Conservation (phyloP, 345 rosid species). For the Citrus australasica region DNA sequence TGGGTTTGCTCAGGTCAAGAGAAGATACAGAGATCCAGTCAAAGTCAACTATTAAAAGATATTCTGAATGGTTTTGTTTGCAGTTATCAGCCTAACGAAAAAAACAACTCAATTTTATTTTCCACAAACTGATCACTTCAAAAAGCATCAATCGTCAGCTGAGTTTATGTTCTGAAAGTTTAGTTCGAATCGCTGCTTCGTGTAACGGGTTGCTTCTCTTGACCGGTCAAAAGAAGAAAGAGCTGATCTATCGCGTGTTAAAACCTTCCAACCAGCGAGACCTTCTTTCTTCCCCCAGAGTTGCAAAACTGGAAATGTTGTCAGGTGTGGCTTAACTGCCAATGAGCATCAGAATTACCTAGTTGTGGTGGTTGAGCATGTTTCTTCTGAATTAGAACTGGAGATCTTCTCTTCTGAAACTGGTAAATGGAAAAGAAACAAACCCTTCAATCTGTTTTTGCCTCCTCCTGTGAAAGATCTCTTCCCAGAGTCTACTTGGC, state of each 20-base stretch:
- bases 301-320: neutral
- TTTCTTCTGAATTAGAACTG: neutral
- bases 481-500: neutral
- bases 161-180: constrained; percentile 9
- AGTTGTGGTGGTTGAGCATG: constrained; percentile 14
- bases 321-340: constrained; percentile 17
- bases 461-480: neutral
- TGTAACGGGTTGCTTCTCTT: constrained; percentile 14
- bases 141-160: neutral
- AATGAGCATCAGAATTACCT: constrained; percentile 3
- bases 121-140: neutral
- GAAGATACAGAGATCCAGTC: neutral
- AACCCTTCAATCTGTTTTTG: neutral
- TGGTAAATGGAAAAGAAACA: constrained; percentile 7
- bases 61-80: constrained; percentile 3
- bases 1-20: no score
- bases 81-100: neutral
- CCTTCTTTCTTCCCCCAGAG: constrained; percentile 8
- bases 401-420: constrained; percentile 17
- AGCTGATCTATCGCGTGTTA: constrained; percentile 11
- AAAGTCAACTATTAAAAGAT: neutral
- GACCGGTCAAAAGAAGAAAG: neutral
- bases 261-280: neutral
- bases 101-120: constrained; percentile 16
- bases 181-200: constrained; percentile 1